phyloP scores from a whole-genome alignment of 805 yeast species.

The Debaryomyces tyrocola region DNA sequence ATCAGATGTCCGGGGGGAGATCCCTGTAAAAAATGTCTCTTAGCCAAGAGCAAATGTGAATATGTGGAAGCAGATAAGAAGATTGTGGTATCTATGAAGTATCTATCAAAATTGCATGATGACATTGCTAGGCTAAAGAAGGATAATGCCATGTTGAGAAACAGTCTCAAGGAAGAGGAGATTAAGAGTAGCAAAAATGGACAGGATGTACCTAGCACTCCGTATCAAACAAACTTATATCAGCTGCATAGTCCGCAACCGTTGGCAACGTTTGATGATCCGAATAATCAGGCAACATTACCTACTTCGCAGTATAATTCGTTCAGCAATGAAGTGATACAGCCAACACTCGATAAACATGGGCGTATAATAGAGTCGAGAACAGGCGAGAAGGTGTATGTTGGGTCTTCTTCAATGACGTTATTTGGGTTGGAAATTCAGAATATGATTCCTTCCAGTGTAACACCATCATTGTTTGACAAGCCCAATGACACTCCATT shows the following conservation, averaged over 20 bases:
- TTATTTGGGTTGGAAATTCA: constrained; percentile 76
- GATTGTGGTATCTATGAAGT: constrained; percentile 70
- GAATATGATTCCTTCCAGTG: constrained; percentile 49
- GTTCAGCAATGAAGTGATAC: constrained; percentile 51
- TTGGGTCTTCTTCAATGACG: constrained; percentile 83
- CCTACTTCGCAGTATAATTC: not conserved
- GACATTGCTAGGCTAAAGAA: constrained; percentile 64
- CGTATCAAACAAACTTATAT: not conserved
- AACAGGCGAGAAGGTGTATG: constrained; percentile 73
- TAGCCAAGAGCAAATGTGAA: constrained; percentile 61
- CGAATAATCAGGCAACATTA: not conserved
- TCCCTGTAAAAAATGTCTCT: constrained; percentile 64
- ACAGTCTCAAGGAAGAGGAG: constrained; percentile 35
- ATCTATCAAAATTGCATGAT: constrained; percentile 64
- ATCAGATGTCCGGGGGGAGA: constrained; percentile 77
- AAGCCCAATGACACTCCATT: not conserved
- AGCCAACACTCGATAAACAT: constrained; percentile 69
- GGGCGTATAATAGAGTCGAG: constrained; percentile 72
- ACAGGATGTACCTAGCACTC: constrained; percentile 4
- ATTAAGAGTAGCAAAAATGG: constrained; percentile 4
- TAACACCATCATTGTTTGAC: not conserved
- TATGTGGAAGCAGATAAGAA: constrained; percentile 72
- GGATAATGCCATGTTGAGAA: constrained; percentile 60
- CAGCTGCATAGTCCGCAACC: not conserved
- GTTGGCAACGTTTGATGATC: not conserved